Evolutionary conservation across 192 early-diverging fungal species (phyloP), one percentile per base, ranked within the genome.

Genomic region (Podila horticola): DNA sequence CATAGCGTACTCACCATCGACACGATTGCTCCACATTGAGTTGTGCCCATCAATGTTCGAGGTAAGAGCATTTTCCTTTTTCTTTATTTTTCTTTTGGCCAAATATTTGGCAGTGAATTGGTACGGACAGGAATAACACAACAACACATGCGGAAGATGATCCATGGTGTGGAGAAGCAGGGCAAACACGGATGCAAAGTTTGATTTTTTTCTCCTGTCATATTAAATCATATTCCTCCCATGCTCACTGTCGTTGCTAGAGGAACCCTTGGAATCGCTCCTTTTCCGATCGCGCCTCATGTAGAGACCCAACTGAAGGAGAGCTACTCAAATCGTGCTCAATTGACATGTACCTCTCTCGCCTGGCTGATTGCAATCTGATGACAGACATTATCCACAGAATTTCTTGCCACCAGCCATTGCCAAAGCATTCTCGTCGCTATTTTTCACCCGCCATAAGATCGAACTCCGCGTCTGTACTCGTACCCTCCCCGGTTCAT

Each of bases 291-390:
- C 12, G 38, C 29, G 4, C 2, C 48, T 13, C 33, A 33, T 63
- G 69, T 30, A 24, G 31, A 3, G 69, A 71, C 11, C 69, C 69
- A 3, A 71, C 69, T 3, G 29, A 51, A 1, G 62, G 69, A 55
- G 61, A 64, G 19, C 33, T 71, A 1, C 30, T 22, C 0, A 45
- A 55, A 6, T 26, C 48, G 2, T 19, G 30, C 20, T 29, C 62
- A 11, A 63, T 71, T 17, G 62, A 63, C 19, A 60, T 71, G 59
- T 71, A 19, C 30, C 50, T 71, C 48, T 71, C 69, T 11, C 36
- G 69, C 12, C 26, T 71, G 7, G 69, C 57, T 13, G 69, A 71
- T 22, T 20, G 60, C 11, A 38, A 13, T 13, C 20, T 24, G 11
- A 30, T 71, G 6, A 4, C 51, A 9, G 24, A 57, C 26, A 26